These are phyloP conservation scores for Ophiocytium majus DNA, from an alignment of 352 stramenopile species.

Conservation along the genomic window DNA sequence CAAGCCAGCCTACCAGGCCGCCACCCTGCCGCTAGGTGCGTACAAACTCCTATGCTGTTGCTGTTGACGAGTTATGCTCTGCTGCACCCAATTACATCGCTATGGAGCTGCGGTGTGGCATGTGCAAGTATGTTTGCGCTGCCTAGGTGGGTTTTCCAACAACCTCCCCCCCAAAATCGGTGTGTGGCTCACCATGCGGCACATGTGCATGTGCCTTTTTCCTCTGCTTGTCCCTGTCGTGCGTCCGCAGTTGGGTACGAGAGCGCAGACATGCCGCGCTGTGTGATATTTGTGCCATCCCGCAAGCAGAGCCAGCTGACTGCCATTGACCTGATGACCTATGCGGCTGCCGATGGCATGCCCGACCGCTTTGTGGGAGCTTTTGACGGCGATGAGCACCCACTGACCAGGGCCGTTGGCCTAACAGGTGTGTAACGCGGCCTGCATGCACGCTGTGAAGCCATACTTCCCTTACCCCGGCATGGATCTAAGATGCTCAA, in stretches of 20 bases:
- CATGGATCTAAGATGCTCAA: too few species aligned
- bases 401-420: neutral
- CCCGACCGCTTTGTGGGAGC: conserved; percentile 37
- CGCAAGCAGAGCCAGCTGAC: conserved; percentile 95
- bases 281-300: conserved; percentile 94
- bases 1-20: conserved; percentile 94
- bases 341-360: conserved; percentile 73
- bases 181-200: too few species aligned
- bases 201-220: too few species aligned
- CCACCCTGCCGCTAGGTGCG: conserved; percentile 60
- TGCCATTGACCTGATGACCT: conserved; percentile 97
- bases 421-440: neutral
- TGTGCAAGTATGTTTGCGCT: too few species aligned
- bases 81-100: too few species aligned
- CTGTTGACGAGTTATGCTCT: too few species aligned
- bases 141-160: too few species aligned
- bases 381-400: neutral
- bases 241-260: neutral
- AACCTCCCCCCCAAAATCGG: too few species aligned
- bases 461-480: too few species aligned
- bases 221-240: too few species aligned
- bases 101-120: too few species aligned
- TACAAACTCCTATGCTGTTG: too few species aligned
- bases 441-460: neutral
- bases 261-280: neutral